Evolutionary conservation across 495 filamentous ascomycete species (phyloP).

Genomic region (Friedmanniomyces endolithicus): DNA sequence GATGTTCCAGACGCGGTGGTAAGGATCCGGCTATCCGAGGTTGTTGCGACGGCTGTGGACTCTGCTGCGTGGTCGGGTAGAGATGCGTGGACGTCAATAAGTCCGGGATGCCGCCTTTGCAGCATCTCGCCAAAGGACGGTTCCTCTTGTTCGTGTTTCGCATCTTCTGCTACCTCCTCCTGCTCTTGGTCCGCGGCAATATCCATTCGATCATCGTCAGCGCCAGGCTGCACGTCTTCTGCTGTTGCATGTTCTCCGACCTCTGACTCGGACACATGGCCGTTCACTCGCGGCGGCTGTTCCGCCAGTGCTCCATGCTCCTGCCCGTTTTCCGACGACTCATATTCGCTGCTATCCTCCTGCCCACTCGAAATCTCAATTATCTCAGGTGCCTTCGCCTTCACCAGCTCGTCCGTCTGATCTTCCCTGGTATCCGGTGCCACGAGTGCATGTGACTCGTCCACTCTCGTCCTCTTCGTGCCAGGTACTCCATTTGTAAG

Average conservation of each 20-base stretch:
- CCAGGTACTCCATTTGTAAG: conserved; percentile 36
- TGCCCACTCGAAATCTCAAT: conserved; percentile 46
- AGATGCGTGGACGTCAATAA: conserved; percentile 62
- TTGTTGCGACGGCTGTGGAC: conserved; percentile 29
- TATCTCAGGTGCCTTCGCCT: conserved; percentile 19
- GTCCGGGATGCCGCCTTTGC: conserved; percentile 51
- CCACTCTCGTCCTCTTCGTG: conserved; percentile 47
- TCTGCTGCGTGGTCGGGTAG: conserved; percentile 35
- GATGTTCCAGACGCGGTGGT: conserved; percentile 56
- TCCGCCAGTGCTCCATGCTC: conserved; percentile 26
- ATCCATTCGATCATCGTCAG: conserved; percentile 4
- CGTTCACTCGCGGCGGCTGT: neutral
- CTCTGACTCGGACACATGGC: conserved; percentile 13
- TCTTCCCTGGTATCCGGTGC: conserved; percentile 11
- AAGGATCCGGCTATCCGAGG: conserved; percentile 19
- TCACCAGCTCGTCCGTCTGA: conserved; percentile 22
- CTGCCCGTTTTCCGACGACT: conserved; percentile 21
- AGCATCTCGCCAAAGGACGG: conserved; percentile 84
- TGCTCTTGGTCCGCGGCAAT: neutral
- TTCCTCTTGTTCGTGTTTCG: conserved; percentile 28
- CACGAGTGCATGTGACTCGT: conserved; percentile 64
- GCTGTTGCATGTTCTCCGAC: conserved; percentile 7
- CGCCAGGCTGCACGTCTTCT: conserved; percentile 37
- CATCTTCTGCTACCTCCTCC: neutral
- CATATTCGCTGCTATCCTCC: conserved; percentile 9